Evolutionary conservation across 2,329 filamentous ascomycete genomes (phyloP), one percentile per base, ranked within the genome.

Genomic region (Ceratocystis cubensis): DNA sequence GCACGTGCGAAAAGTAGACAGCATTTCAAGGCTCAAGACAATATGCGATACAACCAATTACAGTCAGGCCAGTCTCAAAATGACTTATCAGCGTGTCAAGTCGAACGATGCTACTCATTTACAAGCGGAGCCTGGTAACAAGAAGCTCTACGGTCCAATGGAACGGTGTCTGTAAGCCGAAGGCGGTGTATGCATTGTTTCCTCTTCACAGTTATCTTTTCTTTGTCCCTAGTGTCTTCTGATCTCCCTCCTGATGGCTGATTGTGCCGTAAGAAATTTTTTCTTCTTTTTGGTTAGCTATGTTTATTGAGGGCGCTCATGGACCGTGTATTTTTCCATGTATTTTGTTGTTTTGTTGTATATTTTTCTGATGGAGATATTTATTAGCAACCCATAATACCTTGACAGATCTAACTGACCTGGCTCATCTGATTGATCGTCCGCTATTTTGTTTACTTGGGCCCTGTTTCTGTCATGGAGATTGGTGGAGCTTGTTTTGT

Each of bases 381-480:
- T 13, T 13, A 3, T 13, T 3, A 3, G 37, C 10, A 41, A 4
- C 3, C 37, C 37, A 13, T 41, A 15, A 41, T 13, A 28, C 5
- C 28, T 28, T 28, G 1, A 28, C 28, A 41, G 10, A 13, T 4
- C 10, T 3, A 41, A 41, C 37, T 41, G 37, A 41, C 46, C 30
- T n/a, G 45, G 45, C 46, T 50, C 22, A n/a, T n/a, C 46, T 50
- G n/a, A 3, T 41, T 50, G 20, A 50, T 10, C 25, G 22, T 28
- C 28, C 20, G 28, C 22, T 30, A n/a, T 57, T 57, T 57, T 30
- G 53, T 57, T 57, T 57, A 57, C 22, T 57, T 57, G 22, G 10
- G 53, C 53, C 53, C 28, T 57, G 22, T 57, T 57, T 57, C 28
- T 57, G 53, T 30, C 53, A 57, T 57, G 25, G 53, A 15, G 25